Evolutionary conservation across 2,329 filamentous ascomycete species (phyloP).

Genomic region (Simplicillium sp.): DNA sequence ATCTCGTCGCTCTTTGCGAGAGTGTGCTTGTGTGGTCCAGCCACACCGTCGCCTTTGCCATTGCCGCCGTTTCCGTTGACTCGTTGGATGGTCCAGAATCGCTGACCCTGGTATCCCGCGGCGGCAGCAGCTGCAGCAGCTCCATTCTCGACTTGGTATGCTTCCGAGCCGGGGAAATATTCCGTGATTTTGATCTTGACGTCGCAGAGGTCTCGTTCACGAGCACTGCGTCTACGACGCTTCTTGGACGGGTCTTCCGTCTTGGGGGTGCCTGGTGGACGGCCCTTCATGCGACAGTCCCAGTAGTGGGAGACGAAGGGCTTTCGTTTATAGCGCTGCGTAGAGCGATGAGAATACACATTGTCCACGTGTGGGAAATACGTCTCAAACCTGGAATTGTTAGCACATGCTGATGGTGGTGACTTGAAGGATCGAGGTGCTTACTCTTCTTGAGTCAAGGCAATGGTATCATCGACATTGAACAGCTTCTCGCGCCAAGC

Average conservation of each 20-base stretch:
- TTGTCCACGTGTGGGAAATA: conserved; percentile 82
- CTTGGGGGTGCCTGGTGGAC: conserved; percentile 70
- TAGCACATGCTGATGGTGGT: conserved; percentile 9
- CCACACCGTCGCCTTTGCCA: conserved; percentile 59
- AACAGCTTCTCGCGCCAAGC: conserved; percentile 66
- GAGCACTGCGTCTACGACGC: conserved; percentile 67
- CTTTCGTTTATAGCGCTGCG: conserved; percentile 71
- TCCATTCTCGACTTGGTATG: conserved; percentile 17
- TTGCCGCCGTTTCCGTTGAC: conserved; percentile 71
- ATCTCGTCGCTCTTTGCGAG: conserved; percentile 67
- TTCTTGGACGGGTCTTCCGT: conserved; percentile 73
- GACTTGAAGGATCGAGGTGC: conserved; percentile 9
- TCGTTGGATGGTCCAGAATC: conserved; percentile 66
- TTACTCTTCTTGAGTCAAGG: conserved; percentile 65
- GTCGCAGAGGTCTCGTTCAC: conserved; percentile 71
- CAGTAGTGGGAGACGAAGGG: conserved; percentile 79
- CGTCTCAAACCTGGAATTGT: conserved; percentile 53
- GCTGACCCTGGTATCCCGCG: conserved; percentile 30
- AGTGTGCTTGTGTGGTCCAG: conserved; percentile 65
- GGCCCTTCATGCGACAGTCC: conserved; percentile 74
- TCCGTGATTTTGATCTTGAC: conserved; percentile 83
- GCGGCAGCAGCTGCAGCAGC: conserved; percentile 4
- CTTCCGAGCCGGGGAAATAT: conserved; percentile 51
- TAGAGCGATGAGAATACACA: conserved; percentile 75
- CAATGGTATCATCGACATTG: conserved; percentile 63